Percentiles rank a stretch among this genome's conserved stretches.
Evolutionary conservation across 2,329 filamentous ascomycete species (phyloP).

Genomic region (Fusarium penzigii): DNA sequence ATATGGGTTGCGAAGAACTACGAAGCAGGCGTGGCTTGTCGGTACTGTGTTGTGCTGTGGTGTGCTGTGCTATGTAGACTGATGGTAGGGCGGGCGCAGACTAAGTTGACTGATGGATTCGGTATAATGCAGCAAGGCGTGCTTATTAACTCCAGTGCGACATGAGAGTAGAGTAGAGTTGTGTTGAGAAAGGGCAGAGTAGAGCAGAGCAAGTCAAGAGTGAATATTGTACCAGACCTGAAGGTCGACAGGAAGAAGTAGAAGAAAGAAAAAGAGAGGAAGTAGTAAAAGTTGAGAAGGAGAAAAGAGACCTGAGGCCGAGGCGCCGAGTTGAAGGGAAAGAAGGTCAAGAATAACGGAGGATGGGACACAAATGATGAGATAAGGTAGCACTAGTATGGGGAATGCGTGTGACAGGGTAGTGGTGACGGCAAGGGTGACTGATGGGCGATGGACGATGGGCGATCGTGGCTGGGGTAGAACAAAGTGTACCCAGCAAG

Average conservation of each 20-base stretch:
- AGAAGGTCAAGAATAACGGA: neutral
- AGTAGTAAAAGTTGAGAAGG: slow-evolving; percentile 4
- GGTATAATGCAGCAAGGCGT: too few relatives aligned
- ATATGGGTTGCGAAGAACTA: neutral
- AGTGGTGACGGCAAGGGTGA: slow-evolving; percentile 25
- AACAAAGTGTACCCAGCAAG: neutral
- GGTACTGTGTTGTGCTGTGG: too few relatives aligned
- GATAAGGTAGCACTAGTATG: slow-evolving; percentile 2
- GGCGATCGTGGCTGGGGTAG: slow-evolving; percentile 21
- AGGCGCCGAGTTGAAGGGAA: neutral
- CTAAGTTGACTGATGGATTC: too few relatives aligned
- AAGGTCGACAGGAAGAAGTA: neutral
- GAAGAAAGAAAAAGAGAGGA: slow-evolving; percentile 7
- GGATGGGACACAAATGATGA: neutral
- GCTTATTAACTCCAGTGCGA: too few relatives aligned
- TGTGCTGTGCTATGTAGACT: too few relatives aligned
- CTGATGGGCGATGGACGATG: neutral
- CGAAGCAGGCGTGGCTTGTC: too few relatives aligned
- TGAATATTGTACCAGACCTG: neutral
- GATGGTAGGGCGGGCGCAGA: too few relatives aligned
- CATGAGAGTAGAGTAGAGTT: too few relatives aligned
- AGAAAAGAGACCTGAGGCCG: neutral
- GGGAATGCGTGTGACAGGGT: slow-evolving; percentile 23
- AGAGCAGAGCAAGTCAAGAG: slow-evolving; percentile 2
- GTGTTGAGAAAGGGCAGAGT: too few relatives aligned